Percentiles rank a stretch among this genome's conserved stretches.
Conservation (phyloP, 2,329 filamentous ascomycete genomes). For the Ramularia endophylla region DNA sequence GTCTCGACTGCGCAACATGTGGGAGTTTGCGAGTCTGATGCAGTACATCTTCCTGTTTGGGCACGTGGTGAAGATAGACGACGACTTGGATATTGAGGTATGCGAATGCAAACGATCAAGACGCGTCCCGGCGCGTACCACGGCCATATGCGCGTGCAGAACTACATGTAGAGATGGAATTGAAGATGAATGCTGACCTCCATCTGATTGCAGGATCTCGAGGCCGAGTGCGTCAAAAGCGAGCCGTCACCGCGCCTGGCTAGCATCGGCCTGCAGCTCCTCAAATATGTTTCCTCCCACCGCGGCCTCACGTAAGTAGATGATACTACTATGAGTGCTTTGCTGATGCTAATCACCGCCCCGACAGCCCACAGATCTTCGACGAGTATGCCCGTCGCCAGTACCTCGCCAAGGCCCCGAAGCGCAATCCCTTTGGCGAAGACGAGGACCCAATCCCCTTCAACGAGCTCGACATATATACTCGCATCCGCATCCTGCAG, state of each 20-base stretch:
- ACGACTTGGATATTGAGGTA: slow-evolving; percentile 87
- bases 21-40: slow-evolving; percentile 90
- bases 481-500: slow-evolving; percentile 77
- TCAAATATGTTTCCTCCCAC: slow-evolving; percentile 93
- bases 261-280: slow-evolving; percentile 75
- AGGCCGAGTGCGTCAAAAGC: slow-evolving; percentile 79
- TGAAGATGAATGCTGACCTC: slow-evolving; percentile 23
- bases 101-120: not conserved
- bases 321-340: not conserved
- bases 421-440: slow-evolving; percentile 77
- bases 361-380: slow-evolving; percentile 82
- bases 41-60: slow-evolving; percentile 95
- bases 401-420: slow-evolving; percentile 73
- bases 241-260: slow-evolving; percentile 64
- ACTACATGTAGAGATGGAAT: not conserved
- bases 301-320: slow-evolving; percentile 81
- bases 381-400: slow-evolving; percentile 90
- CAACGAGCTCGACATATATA: slow-evolving; percentile 71
- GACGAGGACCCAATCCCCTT: slow-evolving; percentile 70
- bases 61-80: slow-evolving; percentile 79
- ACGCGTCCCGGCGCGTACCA: too few relatives aligned
- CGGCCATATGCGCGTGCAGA: slow-evolving; percentile 1
- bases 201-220: slow-evolving; percentile 61
- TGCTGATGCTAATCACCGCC: slow-evolving; percentile 5
- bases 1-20: slow-evolving; percentile 74